Evolutionary conservation across 2,329 filamentous ascomycete genomes (phyloP), one percentile per base, ranked within the genome.

Genomic region (Aspergillus flavus): DNA sequence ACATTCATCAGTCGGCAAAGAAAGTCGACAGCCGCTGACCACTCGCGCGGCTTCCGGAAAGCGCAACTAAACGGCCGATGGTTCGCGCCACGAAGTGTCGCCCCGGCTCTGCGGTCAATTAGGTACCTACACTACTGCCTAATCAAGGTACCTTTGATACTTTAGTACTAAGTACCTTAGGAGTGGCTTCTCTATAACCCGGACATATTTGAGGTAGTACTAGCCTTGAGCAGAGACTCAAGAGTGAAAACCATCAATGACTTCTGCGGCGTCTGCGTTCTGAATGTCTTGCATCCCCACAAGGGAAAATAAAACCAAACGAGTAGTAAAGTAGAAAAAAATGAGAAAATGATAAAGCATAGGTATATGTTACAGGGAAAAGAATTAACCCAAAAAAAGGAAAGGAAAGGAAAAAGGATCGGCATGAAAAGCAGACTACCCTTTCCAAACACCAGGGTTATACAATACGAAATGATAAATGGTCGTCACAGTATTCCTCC

Each of bases 401-500:
- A 36, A 6, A 50, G 19, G n/a, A 26, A 23, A 52, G 3, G 63
- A 50, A 59, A 26, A 57, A 59, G 46, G 34, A 55, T 34, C 16
- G 56, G 34, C 26, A 59, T n/a, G 50, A n/a, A 23, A 48, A 23
- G 53, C 58, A 57, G 48, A 41, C 62, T 59, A 55, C n/a, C 59
- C 53, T 55, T 52, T 59, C 45, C 59, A 57, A 68, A 68, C 64
- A 69, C 68, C 65, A 45, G 56, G 55, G 59, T 64, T 67, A 64
- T 66, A 69, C 63, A 69, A 58, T 61, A 63, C 57, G 56, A 58
- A 61, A 61, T 53, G 57, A 62, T 58, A 65, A 64, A 66, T 66
- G 57, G 61, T 69, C 65, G 54, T 69, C 67, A 66, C 65, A 70
- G 58, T 61, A 62, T 61, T 59, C 61, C 63, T 66, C 61, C 63